Evolutionary conservation across 116 monocot genomes (phyloP).

Genomic region (Trichopus zeylanicus): DNA sequence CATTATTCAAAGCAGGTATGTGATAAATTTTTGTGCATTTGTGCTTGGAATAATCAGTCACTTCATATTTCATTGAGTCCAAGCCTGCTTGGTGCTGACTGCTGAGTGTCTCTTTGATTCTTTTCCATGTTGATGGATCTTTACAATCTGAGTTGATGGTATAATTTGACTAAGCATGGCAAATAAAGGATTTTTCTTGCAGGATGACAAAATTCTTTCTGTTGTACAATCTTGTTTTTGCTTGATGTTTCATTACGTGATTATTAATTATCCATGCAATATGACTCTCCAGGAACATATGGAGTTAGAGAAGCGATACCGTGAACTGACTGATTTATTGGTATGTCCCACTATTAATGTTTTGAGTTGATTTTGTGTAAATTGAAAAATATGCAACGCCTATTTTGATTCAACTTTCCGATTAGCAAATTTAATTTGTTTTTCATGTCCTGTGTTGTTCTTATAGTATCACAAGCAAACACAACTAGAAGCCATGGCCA

Average conservation of each 20-base stretch:
- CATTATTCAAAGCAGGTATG: conserved; percentile 93
- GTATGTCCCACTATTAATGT: conserved; percentile 24
- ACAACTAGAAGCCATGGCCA: conserved; percentile 88
- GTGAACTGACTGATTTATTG: conserved; percentile 91
- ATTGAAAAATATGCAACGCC: too few relatives aligned
- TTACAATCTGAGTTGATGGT: background rate
- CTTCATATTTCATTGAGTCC: background rate
- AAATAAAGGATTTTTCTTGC: background rate
- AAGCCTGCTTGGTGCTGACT: background rate
- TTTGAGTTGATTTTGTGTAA: too few relatives aligned
- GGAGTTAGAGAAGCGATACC: conserved; percentile 93
- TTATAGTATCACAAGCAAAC: conserved; percentile 98
- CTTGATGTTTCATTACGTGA: background rate
- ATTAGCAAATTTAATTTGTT: background rate
- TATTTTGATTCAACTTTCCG: background rate
- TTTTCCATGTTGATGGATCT: background rate
- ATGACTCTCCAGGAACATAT: conserved; percentile 64
- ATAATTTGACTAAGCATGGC: background rate
- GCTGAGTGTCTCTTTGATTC: background rate
- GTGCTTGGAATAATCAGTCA: background rate
- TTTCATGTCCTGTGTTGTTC: background rate
- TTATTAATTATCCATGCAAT: background rate
- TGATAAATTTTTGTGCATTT: conserved; percentile 4
- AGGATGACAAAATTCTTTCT: background rate
- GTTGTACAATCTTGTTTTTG: background rate